These are phyloP conservation scores for Pseudogymnoascus sp. DNA, from an alignment of 2,329 filamentous ascomycete genomes.

Conservation along the genomic window DNA sequence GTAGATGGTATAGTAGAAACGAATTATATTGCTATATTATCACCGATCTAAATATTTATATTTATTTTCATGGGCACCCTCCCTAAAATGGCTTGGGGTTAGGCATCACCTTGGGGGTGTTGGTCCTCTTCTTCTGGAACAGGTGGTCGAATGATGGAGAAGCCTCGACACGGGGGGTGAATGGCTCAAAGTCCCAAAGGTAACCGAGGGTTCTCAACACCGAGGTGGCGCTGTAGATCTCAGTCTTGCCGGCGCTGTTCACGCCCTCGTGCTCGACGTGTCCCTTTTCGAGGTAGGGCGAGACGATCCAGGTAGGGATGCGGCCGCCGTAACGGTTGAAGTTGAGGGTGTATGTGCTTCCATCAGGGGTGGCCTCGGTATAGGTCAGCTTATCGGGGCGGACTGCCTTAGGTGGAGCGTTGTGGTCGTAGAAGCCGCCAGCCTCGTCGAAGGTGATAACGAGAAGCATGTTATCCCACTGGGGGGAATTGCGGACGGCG, in stretches of 20 bases:
- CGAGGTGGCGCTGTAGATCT: constrained; percentile 32
- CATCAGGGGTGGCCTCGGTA: constrained; percentile 31
- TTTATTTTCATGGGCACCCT: neutral
- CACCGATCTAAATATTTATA: neutral
- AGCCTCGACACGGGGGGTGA: constrained; percentile 9
- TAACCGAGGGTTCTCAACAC: constrained; percentile 34
- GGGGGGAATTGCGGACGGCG: constrained; percentile 34
- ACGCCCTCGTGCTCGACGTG: constrained; percentile 29
- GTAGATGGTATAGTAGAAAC: neutral
- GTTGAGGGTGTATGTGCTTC: constrained; percentile 30
- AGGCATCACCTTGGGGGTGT: neutral
- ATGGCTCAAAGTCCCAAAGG: constrained; percentile 27
- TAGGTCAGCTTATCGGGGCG: constrained; percentile 29
- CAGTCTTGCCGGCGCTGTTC: constrained; percentile 25
- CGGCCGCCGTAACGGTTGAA: constrained; percentile 37
- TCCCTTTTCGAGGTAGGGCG: constrained; percentile 35
- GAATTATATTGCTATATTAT: neutral
- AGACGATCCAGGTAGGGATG: constrained; percentile 36
- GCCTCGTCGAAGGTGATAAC: constrained; percentile 41
- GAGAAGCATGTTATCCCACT: constrained; percentile 40
- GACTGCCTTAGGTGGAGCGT: constrained; percentile 32
- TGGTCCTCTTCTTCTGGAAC: constrained; percentile 2
- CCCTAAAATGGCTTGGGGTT: neutral
- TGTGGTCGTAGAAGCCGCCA: constrained; percentile 41
- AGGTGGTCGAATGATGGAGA: constrained; percentile 10